These are phyloP conservation scores for Arctium lappa DNA, from an alignment of 129 eudicot species.

Conservation along the genomic window DNA sequence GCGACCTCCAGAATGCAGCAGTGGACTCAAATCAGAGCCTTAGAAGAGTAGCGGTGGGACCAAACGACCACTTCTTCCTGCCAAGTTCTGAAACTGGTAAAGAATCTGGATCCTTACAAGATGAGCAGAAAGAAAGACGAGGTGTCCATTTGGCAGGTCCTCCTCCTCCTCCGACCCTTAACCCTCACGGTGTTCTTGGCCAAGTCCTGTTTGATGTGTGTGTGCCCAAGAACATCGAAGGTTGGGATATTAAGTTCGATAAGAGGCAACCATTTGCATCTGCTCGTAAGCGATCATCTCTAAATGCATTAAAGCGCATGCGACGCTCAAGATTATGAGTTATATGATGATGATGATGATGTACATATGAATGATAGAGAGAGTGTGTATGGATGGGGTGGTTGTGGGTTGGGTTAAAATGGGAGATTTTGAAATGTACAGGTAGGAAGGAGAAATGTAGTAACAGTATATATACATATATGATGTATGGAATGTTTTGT, in stretches of 20 bases:
- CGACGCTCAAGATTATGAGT: constrained; percentile 73
- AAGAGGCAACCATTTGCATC: constrained; percentile 65
- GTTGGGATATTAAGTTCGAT: constrained; percentile 87
- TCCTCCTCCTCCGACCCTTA: constrained; percentile 47
- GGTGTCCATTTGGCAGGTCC: constrained; percentile 23
- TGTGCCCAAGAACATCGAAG: constrained; percentile 88
- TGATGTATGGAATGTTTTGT: not conserved
- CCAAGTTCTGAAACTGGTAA: constrained; percentile 55
- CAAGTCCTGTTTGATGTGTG: constrained; percentile 72
- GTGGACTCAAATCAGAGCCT: constrained; percentile 77
- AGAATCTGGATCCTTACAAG: constrained; percentile 49
- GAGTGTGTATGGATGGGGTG: not conserved
- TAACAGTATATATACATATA: not conserved
- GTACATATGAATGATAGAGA: constrained; percentile 7
- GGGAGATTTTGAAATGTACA: constrained; percentile 11
- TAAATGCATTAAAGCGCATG: constrained; percentile 47
- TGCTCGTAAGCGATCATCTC: constrained; percentile 44
- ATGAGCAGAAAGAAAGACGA: constrained; percentile 54
- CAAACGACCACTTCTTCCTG: constrained; percentile 68
- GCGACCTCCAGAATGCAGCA: constrained; percentile 89
- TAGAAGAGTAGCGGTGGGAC: constrained; percentile 69
- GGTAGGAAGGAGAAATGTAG: constrained; percentile 8
- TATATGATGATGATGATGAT: not conserved
- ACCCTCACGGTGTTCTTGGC: constrained; percentile 73
- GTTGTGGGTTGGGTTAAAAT: not conserved